Evolutionary conservation across 306 rosid genomes (phyloP).

Genomic region (Pterocarpus macrocarpus): DNA sequence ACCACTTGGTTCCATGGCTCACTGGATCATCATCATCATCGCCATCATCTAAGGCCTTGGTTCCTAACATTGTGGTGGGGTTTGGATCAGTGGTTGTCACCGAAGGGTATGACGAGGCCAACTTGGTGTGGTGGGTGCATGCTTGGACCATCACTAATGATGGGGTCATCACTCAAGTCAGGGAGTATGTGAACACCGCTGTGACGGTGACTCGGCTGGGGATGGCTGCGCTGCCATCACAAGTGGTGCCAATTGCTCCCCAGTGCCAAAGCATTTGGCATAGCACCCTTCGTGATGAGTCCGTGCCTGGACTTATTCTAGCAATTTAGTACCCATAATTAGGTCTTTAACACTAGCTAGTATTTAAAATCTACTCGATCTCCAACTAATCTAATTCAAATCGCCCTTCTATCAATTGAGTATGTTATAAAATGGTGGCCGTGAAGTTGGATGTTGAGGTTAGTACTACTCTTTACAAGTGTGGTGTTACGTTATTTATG

Average conservation of each 20-base stretch:
- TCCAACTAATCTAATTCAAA: too few relatives aligned
- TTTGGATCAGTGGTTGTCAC: constrained; percentile 65
- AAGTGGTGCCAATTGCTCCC: neutral
- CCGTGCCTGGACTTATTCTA: constrained; percentile 74
- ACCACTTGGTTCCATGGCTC: constrained; percentile 68
- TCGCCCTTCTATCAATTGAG: too few relatives aligned
- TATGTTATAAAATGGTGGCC: too few relatives aligned
- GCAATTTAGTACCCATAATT: constrained; percentile 41
- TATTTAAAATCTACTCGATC: too few relatives aligned
- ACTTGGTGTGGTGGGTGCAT: constrained; percentile 73
- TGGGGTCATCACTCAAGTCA: constrained; percentile 62
- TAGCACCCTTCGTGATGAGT: constrained; percentile 60
- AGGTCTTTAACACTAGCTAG: too few relatives aligned
- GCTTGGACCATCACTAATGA: constrained; percentile 64
- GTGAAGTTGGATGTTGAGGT: too few relatives aligned
- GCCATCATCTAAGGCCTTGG: constrained; percentile 36
- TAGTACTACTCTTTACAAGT: neutral
- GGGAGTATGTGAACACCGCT: constrained; percentile 73
- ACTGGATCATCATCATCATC: constrained; percentile 45
- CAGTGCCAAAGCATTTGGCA: constrained; percentile 70
- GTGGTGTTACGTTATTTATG: neutral
- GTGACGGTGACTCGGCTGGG: constrained; percentile 65
- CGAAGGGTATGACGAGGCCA: constrained; percentile 60
- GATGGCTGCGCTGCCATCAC: neutral
- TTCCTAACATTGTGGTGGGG: constrained; percentile 58